Conservation (phyloP, 2,329 filamentous ascomycete species). For the Phaeosphaeriaceae sp. region DNA sequence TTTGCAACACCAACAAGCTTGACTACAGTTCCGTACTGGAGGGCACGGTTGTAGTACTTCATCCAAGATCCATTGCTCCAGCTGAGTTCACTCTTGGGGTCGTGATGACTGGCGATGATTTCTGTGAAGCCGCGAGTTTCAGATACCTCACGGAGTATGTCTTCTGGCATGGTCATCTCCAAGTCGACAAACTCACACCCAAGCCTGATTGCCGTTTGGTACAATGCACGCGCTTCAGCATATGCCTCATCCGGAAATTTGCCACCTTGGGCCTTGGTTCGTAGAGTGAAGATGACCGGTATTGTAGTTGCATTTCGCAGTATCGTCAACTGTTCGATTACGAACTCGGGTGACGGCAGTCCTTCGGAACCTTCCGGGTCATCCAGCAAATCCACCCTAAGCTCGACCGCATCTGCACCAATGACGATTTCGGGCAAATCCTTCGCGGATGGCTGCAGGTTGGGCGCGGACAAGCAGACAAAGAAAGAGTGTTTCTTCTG, state of each 20-base stretch:
- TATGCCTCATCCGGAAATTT: constrained; percentile 80
- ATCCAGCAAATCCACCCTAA: constrained; percentile 88
- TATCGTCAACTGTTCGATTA: constrained; percentile 81
- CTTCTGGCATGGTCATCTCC: constrained; percentile 83
- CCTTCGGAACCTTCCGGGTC: constrained; percentile 68
- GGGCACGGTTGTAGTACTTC: constrained; percentile 83
- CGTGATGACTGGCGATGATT: constrained; percentile 96
- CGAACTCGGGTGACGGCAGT: constrained; percentile 73
- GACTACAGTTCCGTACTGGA: constrained; percentile 90
- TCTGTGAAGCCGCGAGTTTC: constrained; percentile 75
- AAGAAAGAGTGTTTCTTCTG: constrained; percentile 84
- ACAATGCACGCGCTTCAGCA: constrained; percentile 76
- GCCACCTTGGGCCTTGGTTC: constrained; percentile 85
- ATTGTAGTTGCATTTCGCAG: constrained; percentile 74
- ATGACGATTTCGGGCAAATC: constrained; percentile 76
- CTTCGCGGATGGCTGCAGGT: constrained; percentile 68
- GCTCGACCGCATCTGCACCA: constrained; percentile 90
- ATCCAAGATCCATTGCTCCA: constrained; percentile 97
- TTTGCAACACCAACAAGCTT: constrained; percentile 88
- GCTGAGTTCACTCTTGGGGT: constrained; percentile 77
- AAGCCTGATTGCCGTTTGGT: constrained; percentile 78
- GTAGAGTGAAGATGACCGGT: constrained; percentile 90
- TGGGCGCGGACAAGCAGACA: constrained; percentile 84
- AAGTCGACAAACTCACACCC: constrained; percentile 93
- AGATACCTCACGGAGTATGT: constrained; percentile 73